A percentile compares a stretch with the other conserved stretches of the same genome.
Evolutionary conservation across 2,329 filamentous ascomycete species (phyloP).

Genomic region (Arthroderma uncinatum): DNA sequence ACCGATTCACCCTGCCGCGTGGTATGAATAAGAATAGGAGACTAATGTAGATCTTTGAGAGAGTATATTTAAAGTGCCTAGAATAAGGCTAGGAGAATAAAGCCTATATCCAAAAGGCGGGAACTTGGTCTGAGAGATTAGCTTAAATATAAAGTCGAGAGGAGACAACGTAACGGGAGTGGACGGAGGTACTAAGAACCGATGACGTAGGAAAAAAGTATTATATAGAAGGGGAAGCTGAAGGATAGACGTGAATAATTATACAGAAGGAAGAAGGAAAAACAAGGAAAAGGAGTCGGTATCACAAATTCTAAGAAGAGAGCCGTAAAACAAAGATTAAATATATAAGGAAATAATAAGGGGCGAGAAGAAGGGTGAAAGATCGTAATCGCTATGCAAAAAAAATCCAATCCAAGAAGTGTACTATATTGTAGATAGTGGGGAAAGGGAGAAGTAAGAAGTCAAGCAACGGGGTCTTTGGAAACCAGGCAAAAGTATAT

Average conservation of each 20-base stretch:
- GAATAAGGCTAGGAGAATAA: no score
- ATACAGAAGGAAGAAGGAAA: not conserved
- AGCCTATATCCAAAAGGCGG: no score
- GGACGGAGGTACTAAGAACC: no score
- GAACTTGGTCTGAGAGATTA: no score
- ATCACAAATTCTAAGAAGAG: conserved; percentile 15
- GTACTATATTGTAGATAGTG: not conserved
- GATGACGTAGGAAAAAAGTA: not conserved
- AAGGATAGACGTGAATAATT: not conserved
- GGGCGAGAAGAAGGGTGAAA: conserved; percentile 7
- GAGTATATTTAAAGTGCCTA: no score
- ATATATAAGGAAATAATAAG: conserved; percentile 5
- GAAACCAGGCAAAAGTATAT: not conserved
- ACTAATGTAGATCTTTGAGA: no score
- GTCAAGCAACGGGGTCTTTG: not conserved
- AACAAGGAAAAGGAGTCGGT: conserved; percentile 23
- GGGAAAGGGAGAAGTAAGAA: conserved; percentile 2
- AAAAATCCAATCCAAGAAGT: conserved; percentile 2
- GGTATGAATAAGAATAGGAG: no score
- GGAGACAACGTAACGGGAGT: no score
- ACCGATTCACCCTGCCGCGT: no score
- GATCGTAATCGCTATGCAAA: conserved; percentile 13
- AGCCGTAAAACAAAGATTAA: conserved; percentile 6
- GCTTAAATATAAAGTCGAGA: no score
- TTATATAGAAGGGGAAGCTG: not conserved